Percentiles rank a stretch among this genome's conserved stretches.
Evolutionary conservation across 2,329 filamentous ascomycete species (phyloP).

Genomic region (Fusarium praegraminearum): DNA sequence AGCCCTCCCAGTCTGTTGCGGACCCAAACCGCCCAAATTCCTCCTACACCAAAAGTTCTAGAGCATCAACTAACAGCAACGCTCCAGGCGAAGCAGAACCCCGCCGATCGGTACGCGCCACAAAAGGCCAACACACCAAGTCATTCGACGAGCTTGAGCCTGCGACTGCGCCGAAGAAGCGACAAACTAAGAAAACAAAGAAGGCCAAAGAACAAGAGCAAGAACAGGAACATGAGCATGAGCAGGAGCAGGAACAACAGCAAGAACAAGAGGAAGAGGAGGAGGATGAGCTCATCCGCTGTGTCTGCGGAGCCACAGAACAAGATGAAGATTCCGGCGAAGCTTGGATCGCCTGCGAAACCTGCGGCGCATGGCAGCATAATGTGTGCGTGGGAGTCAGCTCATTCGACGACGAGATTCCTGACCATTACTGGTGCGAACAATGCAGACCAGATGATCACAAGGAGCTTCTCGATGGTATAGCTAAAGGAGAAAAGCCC

Average conservation of each 20-base stretch:
- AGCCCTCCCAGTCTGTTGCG: constrained; percentile 22
- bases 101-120: constrained; percentile 92
- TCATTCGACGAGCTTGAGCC: constrained; percentile 81
- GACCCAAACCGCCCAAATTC: constrained; percentile 22
- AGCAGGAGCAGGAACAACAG: constrained; percentile 62
- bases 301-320: constrained; percentile 89
- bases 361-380: constrained; percentile 95
- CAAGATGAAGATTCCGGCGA: constrained; percentile 88
- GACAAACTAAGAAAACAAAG: constrained; percentile 63
- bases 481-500: constrained; percentile 83
- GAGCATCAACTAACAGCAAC: constrained; percentile 40
- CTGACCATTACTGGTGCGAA: constrained; percentile 93
- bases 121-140: constrained; percentile 95
- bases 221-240: constrained; percentile 60
- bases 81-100: constrained; percentile 73
- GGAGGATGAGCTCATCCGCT: constrained; percentile 83
- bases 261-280: constrained; percentile 65
- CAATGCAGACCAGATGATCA: constrained; percentile 87
- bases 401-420: constrained; percentile 80
- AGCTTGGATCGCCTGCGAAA: constrained; percentile 96
- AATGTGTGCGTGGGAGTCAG: constrained; percentile 93
- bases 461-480: constrained; percentile 80
- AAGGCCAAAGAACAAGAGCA: constrained; percentile 65
- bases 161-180: constrained; percentile 65
- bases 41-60: constrained; percentile 21